A percentile compares a stretch with the other conserved stretches of the same genome.
Conservation (phyloP, 768 basidiomycete genomes). For the Boletus sp. region DNA sequence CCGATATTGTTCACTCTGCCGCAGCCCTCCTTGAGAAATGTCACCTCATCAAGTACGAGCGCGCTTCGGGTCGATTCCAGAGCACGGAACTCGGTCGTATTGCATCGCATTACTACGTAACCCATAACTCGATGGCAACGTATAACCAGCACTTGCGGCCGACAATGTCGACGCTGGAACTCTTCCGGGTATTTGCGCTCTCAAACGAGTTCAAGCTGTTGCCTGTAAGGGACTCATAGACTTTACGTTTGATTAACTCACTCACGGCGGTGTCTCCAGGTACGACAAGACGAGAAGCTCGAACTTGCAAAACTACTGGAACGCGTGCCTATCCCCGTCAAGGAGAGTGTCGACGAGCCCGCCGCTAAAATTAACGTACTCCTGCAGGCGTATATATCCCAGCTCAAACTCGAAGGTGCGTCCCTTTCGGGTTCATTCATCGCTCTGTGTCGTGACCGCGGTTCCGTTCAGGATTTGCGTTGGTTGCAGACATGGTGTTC, state of each 20-base stretch:
- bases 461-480: constrained; percentile 58
- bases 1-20: constrained; percentile 90
- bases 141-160: constrained; percentile 93
- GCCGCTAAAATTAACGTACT: constrained; percentile 97
- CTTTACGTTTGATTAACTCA: neutral
- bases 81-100: constrained; percentile 92
- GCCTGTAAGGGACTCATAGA: constrained; percentile 46
- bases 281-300: constrained; percentile 80
- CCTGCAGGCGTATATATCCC: constrained; percentile 90
- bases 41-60: constrained; percentile 91
- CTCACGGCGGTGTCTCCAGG: constrained; percentile 31
- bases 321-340: constrained; percentile 94
- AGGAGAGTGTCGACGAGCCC: constrained; percentile 94
- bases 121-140: constrained; percentile 91
- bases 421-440: neutral
- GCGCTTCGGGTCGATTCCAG: constrained; percentile 82
- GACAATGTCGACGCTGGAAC: constrained; percentile 82
- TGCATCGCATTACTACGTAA: constrained; percentile 93
- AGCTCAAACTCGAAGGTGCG: constrained; percentile 84
- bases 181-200: constrained; percentile 93
- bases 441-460: neutral
- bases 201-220: constrained; percentile 94
- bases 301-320: constrained; percentile 89
- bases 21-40: constrained; percentile 93
- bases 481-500: constrained; percentile 92